Percentiles rank a stretch among this genome's conserved stretches.
Conservation (phyloP, 306 rosid genomes). For the Lagenaria siceraria region DNA sequence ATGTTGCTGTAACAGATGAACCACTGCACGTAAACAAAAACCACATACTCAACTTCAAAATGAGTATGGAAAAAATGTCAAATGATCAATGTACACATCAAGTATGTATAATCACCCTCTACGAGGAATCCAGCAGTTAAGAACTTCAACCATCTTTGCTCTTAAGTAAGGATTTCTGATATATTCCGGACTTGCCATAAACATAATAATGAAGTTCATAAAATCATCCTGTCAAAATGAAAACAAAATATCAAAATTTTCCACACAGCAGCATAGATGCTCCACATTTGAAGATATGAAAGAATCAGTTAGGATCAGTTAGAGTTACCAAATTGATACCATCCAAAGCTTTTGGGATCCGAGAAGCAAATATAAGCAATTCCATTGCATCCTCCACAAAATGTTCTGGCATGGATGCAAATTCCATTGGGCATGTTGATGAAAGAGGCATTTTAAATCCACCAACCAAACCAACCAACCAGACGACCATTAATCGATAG, state of each 20-base stretch:
- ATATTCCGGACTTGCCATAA: conserved; percentile 89
- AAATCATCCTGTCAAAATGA: conserved; percentile 72
- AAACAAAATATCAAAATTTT: conserved; percentile 1
- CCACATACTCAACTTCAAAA: conserved; percentile 20
- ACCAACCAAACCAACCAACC: conserved; percentile 94
- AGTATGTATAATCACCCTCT: conserved; percentile 46
- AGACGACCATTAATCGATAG: conserved; percentile 79
- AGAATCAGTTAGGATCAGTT: not conserved
- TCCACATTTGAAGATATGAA: not conserved
- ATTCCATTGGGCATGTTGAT: conserved; percentile 60
- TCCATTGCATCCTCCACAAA: conserved; percentile 99
- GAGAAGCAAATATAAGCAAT: conserved; percentile 85
- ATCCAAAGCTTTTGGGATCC: conserved; percentile 94
- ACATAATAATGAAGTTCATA: conserved; percentile 95
- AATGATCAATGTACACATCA: not conserved
- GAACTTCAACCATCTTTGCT: conserved; percentile 98
- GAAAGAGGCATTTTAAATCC: conserved; percentile 97
- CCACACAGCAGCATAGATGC: not conserved
- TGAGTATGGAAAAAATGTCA: not conserved
- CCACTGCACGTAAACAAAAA: conserved; percentile 37
- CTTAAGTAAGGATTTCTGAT: conserved; percentile 87
- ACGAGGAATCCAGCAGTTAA: conserved; percentile 98
- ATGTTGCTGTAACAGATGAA: conserved; percentile 53
- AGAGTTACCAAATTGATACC: conserved; percentile 64
- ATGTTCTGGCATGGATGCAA: conserved; percentile 94